Evolutionary conservation across 1,284 basidiomycete species (phyloP).

Genomic region (Neolentinus lepideus): DNA sequence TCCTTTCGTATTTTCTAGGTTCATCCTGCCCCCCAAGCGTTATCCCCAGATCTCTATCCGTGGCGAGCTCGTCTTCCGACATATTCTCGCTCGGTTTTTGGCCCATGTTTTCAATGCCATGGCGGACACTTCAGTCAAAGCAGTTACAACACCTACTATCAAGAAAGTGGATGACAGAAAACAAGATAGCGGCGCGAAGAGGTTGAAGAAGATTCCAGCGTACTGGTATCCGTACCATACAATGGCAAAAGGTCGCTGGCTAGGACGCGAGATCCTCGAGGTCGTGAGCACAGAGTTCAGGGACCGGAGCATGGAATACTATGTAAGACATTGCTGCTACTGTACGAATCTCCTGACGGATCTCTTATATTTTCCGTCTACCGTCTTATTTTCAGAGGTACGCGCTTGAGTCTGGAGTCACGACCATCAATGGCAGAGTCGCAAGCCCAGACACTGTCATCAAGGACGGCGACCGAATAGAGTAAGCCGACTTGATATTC

Average conservation of each 20-base stretch:
- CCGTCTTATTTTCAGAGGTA: too few relatives aligned
- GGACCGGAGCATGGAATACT: constrained; percentile 88
- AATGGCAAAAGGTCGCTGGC: constrained; percentile 89
- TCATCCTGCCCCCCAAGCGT: background rate
- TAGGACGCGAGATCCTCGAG: constrained; percentile 79
- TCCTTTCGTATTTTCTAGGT: too few relatives aligned
- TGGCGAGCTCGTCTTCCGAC: background rate
- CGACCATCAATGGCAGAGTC: constrained; percentile 84
- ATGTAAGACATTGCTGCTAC: constrained; percentile 61
- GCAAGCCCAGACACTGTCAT: constrained; percentile 80
- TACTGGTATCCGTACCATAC: constrained; percentile 87
- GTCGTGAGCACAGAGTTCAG: constrained; percentile 87
- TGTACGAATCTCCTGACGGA: too few relatives aligned
- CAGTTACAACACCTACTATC: constrained; percentile 11
- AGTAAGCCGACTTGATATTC: constrained; percentile 36
- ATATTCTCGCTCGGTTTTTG: background rate
- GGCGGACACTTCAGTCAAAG: background rate
- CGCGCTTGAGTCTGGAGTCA: constrained; percentile 91
- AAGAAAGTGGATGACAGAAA: background rate
- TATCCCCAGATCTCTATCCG: background rate
- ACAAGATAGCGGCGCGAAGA: constrained; percentile 16
- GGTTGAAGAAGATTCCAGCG: constrained; percentile 64
- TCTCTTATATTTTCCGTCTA: too few relatives aligned
- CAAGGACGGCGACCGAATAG: constrained; percentile 84
- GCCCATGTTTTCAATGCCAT: background rate